Evolutionary conservation across 2,329 filamentous ascomycete species (phyloP).

Genomic region (Bipolaris zeicola): DNA sequence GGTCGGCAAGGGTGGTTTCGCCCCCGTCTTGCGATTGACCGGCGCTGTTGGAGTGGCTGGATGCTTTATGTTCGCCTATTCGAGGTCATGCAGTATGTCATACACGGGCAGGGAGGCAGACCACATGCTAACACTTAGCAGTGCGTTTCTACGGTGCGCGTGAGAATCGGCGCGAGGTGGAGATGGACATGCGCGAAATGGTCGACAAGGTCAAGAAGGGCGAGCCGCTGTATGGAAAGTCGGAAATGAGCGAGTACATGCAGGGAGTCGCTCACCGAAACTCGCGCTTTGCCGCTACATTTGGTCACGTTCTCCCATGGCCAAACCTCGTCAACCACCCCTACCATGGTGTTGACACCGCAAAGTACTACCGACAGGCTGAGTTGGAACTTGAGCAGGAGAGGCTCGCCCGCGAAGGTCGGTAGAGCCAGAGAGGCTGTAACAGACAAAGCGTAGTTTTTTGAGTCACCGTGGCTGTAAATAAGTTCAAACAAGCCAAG

Average conservation of each 20-base stretch:
- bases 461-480: slow-evolving; percentile 31
- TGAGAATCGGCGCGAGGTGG: slow-evolving; percentile 88
- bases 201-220: slow-evolving; percentile 93
- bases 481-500: slow-evolving; percentile 28
- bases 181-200: slow-evolving; percentile 99
- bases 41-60: slow-evolving; percentile 74
- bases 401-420: slow-evolving; percentile 27
- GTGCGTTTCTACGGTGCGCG: slow-evolving; percentile 95
- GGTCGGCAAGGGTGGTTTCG: slow-evolving; percentile 81
- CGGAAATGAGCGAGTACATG: slow-evolving; percentile 79
- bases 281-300: slow-evolving; percentile 86
- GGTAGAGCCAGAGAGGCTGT: slow-evolving; percentile 17
- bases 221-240: slow-evolving; percentile 85
- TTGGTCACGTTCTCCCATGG: slow-evolving; percentile 87
- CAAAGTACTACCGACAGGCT: slow-evolving; percentile 96
- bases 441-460: slow-evolving; percentile 14
- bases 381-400: slow-evolving; percentile 92
- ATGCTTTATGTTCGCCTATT: slow-evolving; percentile 84
- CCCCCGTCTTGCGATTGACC: slow-evolving; percentile 79
- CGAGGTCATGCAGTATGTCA: slow-evolving; percentile 78
- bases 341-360: slow-evolving; percentile 90
- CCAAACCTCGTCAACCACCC: slow-evolving; percentile 97
- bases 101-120: no score
- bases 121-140: slow-evolving; percentile 47
- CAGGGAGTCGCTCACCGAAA: slow-evolving; percentile 93